These are phyloP conservation scores for Melampsora abietis-canadensis DNA, from an alignment of 1,284 basidiomycete species.

Conservation along the genomic window DNA sequence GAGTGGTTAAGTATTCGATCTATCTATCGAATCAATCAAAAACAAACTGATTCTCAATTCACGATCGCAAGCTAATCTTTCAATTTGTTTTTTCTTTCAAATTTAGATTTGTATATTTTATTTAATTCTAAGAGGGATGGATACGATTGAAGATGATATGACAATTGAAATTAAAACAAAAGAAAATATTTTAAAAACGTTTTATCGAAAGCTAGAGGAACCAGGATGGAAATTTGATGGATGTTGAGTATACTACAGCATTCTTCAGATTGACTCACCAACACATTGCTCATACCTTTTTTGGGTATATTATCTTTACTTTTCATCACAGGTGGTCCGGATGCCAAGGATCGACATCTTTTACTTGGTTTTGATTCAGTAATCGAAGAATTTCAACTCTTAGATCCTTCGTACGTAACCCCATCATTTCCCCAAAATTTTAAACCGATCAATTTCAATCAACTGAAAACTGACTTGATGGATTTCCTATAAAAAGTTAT, in stretches of 20 bases:
- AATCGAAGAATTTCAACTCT: constrained; percentile 72
- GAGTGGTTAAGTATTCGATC: constrained; percentile 65
- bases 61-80: background rate
- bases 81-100: background rate
- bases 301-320: background rate
- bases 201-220: constrained; percentile 75
- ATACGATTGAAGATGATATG: constrained; percentile 99
- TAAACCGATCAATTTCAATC: no score
- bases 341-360: constrained; percentile 85
- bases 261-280: background rate
- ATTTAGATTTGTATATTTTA: constrained; percentile 88
- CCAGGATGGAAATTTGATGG: constrained; percentile 85
- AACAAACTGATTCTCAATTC: background rate
- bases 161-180: constrained; percentile 82
- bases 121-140: constrained; percentile 83
- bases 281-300: background rate
- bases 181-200: constrained; percentile 76
- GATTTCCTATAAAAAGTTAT: constrained; percentile 59
- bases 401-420: constrained; percentile 54
- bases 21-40: constrained; percentile 19
- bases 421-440: no score
- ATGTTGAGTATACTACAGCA: constrained; percentile 51
- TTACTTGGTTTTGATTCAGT: constrained; percentile 81
- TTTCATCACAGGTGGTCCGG: constrained; percentile 61
- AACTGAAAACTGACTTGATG: no score